phyloP scores from a whole-genome alignment of 352 stramenopile genomes.

The Blastocystis sp. region DNA sequence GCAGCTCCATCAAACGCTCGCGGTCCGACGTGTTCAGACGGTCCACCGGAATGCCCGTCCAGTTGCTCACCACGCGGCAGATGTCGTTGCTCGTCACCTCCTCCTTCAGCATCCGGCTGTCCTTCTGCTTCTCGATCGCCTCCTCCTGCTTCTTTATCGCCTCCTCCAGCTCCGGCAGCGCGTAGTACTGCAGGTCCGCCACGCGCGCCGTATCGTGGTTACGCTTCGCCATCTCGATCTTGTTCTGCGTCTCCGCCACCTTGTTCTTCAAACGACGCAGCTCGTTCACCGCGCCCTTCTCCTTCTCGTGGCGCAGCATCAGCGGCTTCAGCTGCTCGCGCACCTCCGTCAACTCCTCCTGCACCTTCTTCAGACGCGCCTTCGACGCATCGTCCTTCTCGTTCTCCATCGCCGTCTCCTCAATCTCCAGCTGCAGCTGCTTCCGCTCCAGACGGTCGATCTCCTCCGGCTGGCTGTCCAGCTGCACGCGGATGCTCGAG shows the following conservation, averaged over 20 bases:
- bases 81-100: conserved; percentile 83
- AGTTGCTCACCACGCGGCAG: conserved; percentile 82
- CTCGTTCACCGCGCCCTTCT: conserved; percentile 87
- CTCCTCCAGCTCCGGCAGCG: conserved; percentile 85
- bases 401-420: conserved; percentile 85
- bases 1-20: conserved; percentile 81
- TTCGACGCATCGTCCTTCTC: conserved; percentile 90
- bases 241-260: conserved; percentile 83
- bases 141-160: conserved; percentile 76
- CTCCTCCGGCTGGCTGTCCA: conserved; percentile 89
- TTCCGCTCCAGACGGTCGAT: conserved; percentile 91
- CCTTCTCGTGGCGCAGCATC: conserved; percentile 83
- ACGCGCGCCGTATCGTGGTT: conserved; percentile 89
- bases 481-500: conserved; percentile 84
- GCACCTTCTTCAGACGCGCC: conserved; percentile 83
- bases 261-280: conserved; percentile 88
- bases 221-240: conserved; percentile 88
- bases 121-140: conserved; percentile 74
- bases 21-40: conserved; percentile 80
- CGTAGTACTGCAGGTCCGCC: conserved; percentile 91
- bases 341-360: conserved; percentile 85
- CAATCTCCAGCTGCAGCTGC: conserved; percentile 90
- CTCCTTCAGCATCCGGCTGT: conserved; percentile 76
- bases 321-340: conserved; percentile 86
- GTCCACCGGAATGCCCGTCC: conserved; percentile 84